Evolutionary conservation across 768 basidiomycete species (phyloP).

Genomic region (Mycena albidolilacea): DNA sequence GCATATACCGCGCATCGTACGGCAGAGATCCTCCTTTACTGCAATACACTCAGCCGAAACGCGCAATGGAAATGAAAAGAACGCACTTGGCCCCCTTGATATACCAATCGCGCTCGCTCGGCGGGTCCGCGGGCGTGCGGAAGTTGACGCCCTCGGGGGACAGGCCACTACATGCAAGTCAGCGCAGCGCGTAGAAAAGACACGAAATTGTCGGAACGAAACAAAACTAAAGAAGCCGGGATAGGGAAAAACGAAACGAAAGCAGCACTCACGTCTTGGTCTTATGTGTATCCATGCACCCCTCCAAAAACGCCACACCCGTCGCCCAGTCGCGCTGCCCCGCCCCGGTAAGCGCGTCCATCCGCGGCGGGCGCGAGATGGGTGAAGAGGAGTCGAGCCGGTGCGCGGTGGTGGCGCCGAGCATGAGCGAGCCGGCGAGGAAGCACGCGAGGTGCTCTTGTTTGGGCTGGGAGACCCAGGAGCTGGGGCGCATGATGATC

Average conservation of each 20-base stretch:
- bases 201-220: too few species aligned
- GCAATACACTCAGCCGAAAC: slow-evolving; percentile 30
- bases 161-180: slow-evolving; percentile 70
- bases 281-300: slow-evolving; percentile 76
- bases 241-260: neutral
- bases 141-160: slow-evolving; percentile 93
- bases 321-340: slow-evolving; percentile 30
- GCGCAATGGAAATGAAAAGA: neutral
- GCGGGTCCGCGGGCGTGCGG: slow-evolving; percentile 60
- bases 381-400: slow-evolving; percentile 51
- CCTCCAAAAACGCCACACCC: slow-evolving; percentile 30
- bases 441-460: slow-evolving; percentile 98
- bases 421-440: slow-evolving; percentile 93
- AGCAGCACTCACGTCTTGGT: slow-evolving; percentile 78
- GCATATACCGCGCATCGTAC: slow-evolving; percentile 94
- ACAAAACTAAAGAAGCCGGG: too few species aligned
- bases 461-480: slow-evolving; percentile 87
- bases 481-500: slow-evolving; percentile 50
- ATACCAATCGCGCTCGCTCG: slow-evolving; percentile 83
- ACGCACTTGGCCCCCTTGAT: slow-evolving; percentile 84
- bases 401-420: slow-evolving; percentile 80
- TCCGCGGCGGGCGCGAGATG: slow-evolving; percentile 68
- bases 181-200: neutral
- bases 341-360: slow-evolving; percentile 24
- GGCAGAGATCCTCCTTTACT: slow-evolving; percentile 57